A percentile compares a stretch with the other conserved stretches of the same genome.
phyloP scores from a whole-genome alignment of 1,139 yeast species.

The Taiozyma sp. region DNA sequence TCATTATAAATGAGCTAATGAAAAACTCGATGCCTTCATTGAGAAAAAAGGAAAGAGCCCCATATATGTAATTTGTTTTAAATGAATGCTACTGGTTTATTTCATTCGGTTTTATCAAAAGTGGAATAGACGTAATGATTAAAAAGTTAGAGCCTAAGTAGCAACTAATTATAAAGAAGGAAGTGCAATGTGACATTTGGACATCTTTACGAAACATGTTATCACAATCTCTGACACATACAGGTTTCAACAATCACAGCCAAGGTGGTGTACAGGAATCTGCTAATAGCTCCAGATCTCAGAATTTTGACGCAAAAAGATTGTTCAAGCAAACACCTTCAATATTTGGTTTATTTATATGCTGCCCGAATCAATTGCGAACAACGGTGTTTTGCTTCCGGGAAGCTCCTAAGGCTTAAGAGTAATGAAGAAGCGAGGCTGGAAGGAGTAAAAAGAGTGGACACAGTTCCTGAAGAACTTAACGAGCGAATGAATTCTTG shows the following conservation, averaged over 20 bases:
- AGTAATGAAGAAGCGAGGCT: background rate
- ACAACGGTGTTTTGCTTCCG: background rate
- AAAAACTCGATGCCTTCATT: background rate
- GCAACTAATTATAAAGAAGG: too few relatives aligned
- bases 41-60: background rate
- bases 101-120: background rate
- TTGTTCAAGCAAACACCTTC: background rate
- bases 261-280: too few relatives aligned
- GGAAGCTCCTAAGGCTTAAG: background rate
- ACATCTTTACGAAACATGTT: too few relatives aligned
- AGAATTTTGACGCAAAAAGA: background rate
- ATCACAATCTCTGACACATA: too few relatives aligned
- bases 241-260: too few relatives aligned
- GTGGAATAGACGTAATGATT: background rate
- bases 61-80: background rate
- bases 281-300: background rate
- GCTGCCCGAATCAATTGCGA: background rate
- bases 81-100: background rate
- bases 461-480: too few relatives aligned
- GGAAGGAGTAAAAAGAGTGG: background rate
- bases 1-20: conserved; percentile 41
- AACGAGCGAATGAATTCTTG: too few relatives aligned
- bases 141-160: background rate
- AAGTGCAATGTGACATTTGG: too few relatives aligned
- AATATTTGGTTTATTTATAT: background rate